Conservation (phyloP, 2,329 filamentous ascomycete species). For the Penicillium sp. region DNA sequence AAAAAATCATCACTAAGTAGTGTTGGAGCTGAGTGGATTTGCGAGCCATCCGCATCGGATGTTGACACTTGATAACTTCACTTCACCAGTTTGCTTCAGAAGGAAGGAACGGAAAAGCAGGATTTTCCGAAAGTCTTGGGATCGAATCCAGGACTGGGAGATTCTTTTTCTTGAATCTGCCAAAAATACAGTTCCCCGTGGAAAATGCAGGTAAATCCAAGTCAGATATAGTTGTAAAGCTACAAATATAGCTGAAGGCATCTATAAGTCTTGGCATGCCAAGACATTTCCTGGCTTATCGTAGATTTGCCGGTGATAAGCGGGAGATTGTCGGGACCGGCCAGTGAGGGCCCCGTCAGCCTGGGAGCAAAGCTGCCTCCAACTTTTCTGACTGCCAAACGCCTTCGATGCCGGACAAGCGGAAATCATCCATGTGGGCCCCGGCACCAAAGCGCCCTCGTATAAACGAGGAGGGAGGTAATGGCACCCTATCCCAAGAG, state of each 20-base stretch:
- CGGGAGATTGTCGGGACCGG: no score
- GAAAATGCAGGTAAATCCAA: no score
- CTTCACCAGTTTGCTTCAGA: neutral
- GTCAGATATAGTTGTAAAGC: no score
- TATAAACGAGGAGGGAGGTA: conserved; percentile 33
- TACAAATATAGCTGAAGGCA: no score
- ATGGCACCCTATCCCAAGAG: conserved; percentile 30
- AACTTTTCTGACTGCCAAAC: conserved; percentile 19
- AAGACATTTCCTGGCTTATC: no score
- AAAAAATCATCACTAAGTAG: no score
- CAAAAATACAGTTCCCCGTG: no score
- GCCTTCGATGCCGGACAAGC: conserved; percentile 39
- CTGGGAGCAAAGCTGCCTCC: no score
- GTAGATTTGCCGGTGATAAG: neutral
- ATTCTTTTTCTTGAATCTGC: no score
- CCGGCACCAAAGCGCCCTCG: conserved; percentile 38
- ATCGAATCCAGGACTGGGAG: neutral
- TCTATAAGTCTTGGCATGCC: neutral
- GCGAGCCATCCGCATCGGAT: no score
- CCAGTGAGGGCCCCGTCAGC: no score
- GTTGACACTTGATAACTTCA: neutral
- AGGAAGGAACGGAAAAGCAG: neutral
- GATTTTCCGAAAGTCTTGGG: neutral
- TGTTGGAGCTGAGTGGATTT: no score
- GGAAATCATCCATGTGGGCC: conserved; percentile 30